Conservation (phyloP, 1,284 basidiomycete species). For the Microbotryum violaceum region DNA sequence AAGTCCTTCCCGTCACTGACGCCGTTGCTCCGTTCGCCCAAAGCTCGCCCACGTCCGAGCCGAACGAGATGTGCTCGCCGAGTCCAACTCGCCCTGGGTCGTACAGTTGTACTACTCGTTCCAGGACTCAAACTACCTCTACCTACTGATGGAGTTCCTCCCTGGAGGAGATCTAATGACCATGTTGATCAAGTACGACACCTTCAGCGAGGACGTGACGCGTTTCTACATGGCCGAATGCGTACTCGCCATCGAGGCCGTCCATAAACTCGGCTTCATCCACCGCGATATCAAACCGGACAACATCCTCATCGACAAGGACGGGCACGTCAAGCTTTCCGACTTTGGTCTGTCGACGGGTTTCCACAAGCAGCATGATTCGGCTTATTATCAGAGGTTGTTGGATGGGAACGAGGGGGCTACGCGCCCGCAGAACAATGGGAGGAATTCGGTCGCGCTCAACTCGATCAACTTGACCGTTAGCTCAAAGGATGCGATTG, state of each 20-base stretch:
- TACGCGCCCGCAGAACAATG: constrained; percentile 16
- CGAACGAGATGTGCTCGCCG: constrained; percentile 95
- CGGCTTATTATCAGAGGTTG: constrained; percentile 86
- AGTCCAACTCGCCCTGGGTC: constrained; percentile 96
- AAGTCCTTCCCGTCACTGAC: neutral
- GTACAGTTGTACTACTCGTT: constrained; percentile 98
- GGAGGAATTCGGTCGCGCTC: constrained; percentile 85
- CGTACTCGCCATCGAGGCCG: constrained; percentile 93
- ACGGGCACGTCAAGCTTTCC: constrained; percentile 88
- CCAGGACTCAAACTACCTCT: constrained; percentile 91
- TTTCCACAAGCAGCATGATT: constrained; percentile 90
- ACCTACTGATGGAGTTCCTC: constrained; percentile 98
- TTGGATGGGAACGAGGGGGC: constrained; percentile 53
- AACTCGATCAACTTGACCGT: constrained; percentile 92
- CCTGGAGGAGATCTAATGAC: constrained; percentile 97
- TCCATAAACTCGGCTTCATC: constrained; percentile 97
- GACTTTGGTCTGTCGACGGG: constrained; percentile 93
- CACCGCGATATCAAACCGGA: constrained; percentile 97
- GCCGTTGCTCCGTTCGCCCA: neutral
- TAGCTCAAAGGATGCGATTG: constrained; percentile 85
- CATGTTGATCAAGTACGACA: constrained; percentile 99
- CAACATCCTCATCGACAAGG: constrained; percentile 92
- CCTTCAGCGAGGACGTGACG: constrained; percentile 96
- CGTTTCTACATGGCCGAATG: constrained; percentile 99
- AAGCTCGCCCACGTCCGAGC: constrained; percentile 95